phyloP scores from a whole-genome alignment of 441 rosid genomes.

The Metrosideros polymorpha region DNA sequence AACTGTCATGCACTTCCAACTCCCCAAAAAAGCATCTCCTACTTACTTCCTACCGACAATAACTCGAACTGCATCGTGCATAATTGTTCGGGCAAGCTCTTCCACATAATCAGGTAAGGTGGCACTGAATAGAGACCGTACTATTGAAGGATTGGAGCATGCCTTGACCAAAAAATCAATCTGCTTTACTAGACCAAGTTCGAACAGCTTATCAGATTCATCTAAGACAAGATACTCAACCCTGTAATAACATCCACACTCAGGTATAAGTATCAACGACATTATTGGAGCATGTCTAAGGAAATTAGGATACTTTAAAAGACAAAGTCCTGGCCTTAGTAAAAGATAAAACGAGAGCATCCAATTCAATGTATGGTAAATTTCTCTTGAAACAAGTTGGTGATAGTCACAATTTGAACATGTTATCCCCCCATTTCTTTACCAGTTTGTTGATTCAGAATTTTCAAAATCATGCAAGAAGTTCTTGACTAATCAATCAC shows the following conservation, averaged over 20 bases:
- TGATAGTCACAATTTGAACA: not conserved
- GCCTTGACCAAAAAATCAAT: constrained; percentile 89
- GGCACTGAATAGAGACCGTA: constrained; percentile 90
- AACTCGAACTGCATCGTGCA: constrained; percentile 98
- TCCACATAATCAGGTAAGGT: constrained; percentile 90
- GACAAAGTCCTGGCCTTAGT: not conserved
- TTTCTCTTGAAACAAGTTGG: not conserved
- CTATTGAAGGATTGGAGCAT: constrained; percentile 80
- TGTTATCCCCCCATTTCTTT: not conserved
- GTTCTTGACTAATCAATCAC: not conserved
- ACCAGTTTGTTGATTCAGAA: not conserved
- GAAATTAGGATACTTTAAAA: not conserved
- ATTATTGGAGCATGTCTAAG: not conserved
- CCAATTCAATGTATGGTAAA: not conserved
- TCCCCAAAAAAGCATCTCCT: not conserved
- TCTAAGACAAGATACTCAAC: constrained; percentile 91
- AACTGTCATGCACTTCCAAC: not conserved
- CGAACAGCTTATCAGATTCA: constrained; percentile 95
- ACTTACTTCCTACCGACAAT: constrained; percentile 90
- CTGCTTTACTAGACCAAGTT: constrained; percentile 78
- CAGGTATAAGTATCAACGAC: not conserved
- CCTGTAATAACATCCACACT: constrained; percentile 29
- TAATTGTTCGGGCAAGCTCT: constrained; percentile 86
- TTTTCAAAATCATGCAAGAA: not conserved
- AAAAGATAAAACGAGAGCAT: not conserved